These are phyloP conservation scores for Juglanconis oblonga DNA, from an alignment of 2,329 filamentous ascomycete genomes.

Conservation along the genomic window DNA sequence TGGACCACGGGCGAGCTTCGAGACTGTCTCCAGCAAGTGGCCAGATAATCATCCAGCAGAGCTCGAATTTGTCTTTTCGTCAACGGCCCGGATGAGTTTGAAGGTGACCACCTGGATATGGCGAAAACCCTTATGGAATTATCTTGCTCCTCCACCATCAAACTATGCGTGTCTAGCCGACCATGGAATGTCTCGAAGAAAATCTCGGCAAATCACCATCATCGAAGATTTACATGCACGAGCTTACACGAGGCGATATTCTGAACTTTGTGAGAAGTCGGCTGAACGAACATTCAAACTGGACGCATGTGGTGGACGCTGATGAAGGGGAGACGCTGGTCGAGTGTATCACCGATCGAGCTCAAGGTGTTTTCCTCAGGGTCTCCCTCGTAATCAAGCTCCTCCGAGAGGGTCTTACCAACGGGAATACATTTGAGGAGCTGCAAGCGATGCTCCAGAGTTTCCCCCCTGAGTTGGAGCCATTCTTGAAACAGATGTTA, in stretches of 20 bases:
- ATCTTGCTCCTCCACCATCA: constrained; percentile 14
- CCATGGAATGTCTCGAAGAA: constrained; percentile 27
- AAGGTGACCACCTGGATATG: constrained; percentile 23
- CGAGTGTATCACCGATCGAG: constrained; percentile 20
- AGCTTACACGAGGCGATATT: constrained; percentile 25
- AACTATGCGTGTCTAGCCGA: constrained; percentile 27
- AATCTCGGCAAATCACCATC: constrained; percentile 19
- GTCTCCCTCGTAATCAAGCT: constrained; percentile 25
- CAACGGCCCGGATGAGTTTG: constrained; percentile 32
- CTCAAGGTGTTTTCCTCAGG: constrained; percentile 31
- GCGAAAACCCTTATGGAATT: constrained; percentile 17
- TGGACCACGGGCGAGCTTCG: too few species aligned
- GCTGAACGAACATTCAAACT: constrained; percentile 19
- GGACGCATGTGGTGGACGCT: constrained; percentile 8
- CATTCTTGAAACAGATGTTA: constrained; percentile 22
- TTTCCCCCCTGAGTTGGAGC: constrained; percentile 20
- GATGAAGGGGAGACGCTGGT: constrained; percentile 9
- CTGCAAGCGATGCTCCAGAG: constrained; percentile 13
- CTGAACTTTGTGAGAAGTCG: constrained; percentile 18
- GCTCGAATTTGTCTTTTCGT: constrained; percentile 30
- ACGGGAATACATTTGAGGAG: constrained; percentile 19
- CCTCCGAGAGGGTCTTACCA: constrained; percentile 23
- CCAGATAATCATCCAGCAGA: too few species aligned
- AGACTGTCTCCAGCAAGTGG: too few species aligned
- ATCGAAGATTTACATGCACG: constrained; percentile 22